Percentiles rank a stretch among this genome's conserved stretches.
Conservation (phyloP, 1,284 basidiomycete species). For the Heterobasidion irregulare region DNA sequence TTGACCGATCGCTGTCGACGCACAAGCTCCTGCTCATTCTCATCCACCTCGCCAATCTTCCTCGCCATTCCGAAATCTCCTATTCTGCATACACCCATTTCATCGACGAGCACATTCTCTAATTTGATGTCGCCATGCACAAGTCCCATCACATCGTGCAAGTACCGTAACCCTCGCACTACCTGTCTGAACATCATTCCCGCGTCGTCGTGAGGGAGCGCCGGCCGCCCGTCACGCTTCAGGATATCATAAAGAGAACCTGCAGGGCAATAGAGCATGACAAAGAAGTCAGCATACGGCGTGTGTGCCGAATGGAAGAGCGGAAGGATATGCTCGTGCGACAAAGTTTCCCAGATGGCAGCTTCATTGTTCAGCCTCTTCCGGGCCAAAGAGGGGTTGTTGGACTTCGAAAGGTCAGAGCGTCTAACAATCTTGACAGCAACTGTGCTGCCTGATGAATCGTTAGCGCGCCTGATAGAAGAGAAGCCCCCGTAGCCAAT, state of each 20-base stretch:
- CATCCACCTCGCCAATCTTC: conserved; percentile 45
- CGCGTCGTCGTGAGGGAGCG: conserved; percentile 66
- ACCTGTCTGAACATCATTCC: conserved; percentile 89
- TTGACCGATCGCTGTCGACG: conserved; percentile 14
- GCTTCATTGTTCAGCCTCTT: conserved; percentile 73
- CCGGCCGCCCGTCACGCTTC: conserved; percentile 58
- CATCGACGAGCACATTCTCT: conserved; percentile 92
- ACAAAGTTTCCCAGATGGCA: conserved; percentile 70
- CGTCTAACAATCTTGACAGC: conserved; percentile 79
- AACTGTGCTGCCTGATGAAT: conserved; percentile 58
- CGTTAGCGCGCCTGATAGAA: conserved; percentile 70
- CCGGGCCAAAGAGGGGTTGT: conserved; percentile 34
- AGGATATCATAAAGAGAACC: conserved; percentile 85
- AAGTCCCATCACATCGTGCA: conserved; percentile 74
- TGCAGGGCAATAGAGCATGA: conserved; percentile 78
- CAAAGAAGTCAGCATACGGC: conserved; percentile 69
- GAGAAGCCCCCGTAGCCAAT: conserved; percentile 86
- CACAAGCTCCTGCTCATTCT: conserved; percentile 21
- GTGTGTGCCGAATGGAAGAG: conserved; percentile 67
- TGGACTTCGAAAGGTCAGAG: conserved; percentile 42
- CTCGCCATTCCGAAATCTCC: conserved; percentile 79
- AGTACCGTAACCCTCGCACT: conserved; percentile 76
- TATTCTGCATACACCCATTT: conserved; percentile 73
- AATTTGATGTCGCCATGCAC: conserved; percentile 94
- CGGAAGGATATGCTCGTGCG: conserved; percentile 74